Percentiles rank a stretch among this genome's conserved stretches.
phyloP scores from a whole-genome alignment of 148 eudicot genomes.

The Polygonum aviculare region DNA sequence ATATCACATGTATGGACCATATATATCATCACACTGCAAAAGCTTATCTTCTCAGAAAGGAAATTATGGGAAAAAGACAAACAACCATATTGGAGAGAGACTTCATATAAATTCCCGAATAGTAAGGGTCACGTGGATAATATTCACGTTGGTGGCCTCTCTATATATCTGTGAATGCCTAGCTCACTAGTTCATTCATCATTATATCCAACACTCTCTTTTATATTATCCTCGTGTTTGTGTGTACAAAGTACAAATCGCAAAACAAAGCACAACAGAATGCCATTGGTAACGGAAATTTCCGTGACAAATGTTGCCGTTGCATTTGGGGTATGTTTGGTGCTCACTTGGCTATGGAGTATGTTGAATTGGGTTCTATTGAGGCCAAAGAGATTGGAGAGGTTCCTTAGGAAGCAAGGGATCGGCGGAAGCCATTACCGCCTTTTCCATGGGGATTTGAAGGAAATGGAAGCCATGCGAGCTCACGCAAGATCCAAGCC shows the following conservation, averaged over 20 bases:
- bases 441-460: constrained; percentile 26
- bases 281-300: background rate
- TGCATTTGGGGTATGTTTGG: background rate
- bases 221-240: background rate
- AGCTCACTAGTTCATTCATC: no score
- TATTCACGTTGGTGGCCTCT: background rate
- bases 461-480: constrained; percentile 19
- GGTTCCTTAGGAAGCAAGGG: constrained; percentile 20
- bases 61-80: background rate
- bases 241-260: no score
- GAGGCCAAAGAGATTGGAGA: constrained; percentile 28
- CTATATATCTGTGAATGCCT: no score
- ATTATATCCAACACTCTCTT: background rate
- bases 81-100: background rate
- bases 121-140: background rate
- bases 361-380: constrained; percentile 25
- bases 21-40: no score
- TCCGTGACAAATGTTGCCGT: background rate
- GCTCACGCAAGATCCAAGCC: constrained; percentile 22
- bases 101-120: background rate
- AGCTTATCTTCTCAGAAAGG: no score
- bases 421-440: constrained; percentile 23
- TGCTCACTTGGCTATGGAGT: constrained; percentile 14
- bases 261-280: background rate
- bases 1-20: no score